Conservation (phyloP, 768 basidiomycete genomes). For the Grammothele lineata region DNA sequence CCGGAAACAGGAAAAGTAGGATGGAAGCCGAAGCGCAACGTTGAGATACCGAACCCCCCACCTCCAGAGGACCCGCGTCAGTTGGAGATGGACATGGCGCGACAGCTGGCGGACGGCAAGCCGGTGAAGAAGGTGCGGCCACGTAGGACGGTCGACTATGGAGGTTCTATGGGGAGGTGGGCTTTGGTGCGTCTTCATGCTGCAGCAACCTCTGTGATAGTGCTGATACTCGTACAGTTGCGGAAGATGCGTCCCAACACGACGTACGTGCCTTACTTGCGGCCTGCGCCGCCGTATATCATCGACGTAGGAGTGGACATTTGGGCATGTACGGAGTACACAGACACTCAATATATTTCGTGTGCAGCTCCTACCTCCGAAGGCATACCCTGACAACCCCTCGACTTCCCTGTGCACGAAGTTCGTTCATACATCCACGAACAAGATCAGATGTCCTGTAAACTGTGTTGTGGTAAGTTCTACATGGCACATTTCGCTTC, state of each 20-base stretch:
- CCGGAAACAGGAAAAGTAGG: conserved; percentile 28
- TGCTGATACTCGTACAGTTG: conserved; percentile 38
- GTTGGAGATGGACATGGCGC: conserved; percentile 70
- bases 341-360: conserved; percentile 20
- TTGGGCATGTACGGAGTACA: conserved; percentile 17
- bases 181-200: conserved; percentile 51
- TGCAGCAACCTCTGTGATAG: too few relatives aligned
- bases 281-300: conserved; percentile 85
- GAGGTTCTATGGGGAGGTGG: conserved; percentile 86
- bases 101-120: conserved; percentile 75
- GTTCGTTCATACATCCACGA: conserved; percentile 97
- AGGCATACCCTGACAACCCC: conserved; percentile 86
- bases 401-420: conserved; percentile 95
- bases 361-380: conserved; percentile 82
- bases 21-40: conserved; percentile 75
- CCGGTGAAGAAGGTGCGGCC: conserved; percentile 89
- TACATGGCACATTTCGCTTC: background rate
- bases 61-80: conserved; percentile 74
- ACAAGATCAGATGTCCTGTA: conserved; percentile 97
- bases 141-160: conserved; percentile 91
- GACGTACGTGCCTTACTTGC: conserved; percentile 67
- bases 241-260: conserved; percentile 78
- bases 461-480: conserved; percentile 88
- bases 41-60: conserved; percentile 69
- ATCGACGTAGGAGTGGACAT: conserved; percentile 63